Conservation (phyloP, 176 grass and related monocot species). For the Areca catechu region DNA sequence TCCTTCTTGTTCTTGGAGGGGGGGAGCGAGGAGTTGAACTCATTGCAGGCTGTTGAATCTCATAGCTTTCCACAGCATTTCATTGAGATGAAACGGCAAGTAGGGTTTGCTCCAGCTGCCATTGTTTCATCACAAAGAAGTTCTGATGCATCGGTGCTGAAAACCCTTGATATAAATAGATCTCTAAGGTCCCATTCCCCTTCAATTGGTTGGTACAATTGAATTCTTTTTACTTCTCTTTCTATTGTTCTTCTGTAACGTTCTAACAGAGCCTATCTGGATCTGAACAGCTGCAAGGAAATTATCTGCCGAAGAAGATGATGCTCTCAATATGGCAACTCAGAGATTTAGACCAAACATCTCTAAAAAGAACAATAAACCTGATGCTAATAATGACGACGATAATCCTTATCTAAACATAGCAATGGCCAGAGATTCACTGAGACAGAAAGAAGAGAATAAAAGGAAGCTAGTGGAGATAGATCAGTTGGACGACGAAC, state of each 20-base stretch:
- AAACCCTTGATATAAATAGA: slow-evolving; percentile 56
- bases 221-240: background rate
- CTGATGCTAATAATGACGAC: slow-evolving; percentile 33
- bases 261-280: slow-evolving; percentile 1
- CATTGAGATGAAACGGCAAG: slow-evolving; percentile 45
- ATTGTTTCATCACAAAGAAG: slow-evolving; percentile 40
- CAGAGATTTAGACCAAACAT: slow-evolving; percentile 23
- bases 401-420: slow-evolving; percentile 75
- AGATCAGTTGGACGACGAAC: slow-evolving; percentile 51
- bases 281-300: slow-evolving; percentile 49
- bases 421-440: slow-evolving; percentile 77
- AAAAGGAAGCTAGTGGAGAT: slow-evolving; percentile 83
- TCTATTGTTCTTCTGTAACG: background rate
- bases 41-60: slow-evolving; percentile 56
- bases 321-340: slow-evolving; percentile 1
- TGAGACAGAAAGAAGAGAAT: slow-evolving; percentile 64
- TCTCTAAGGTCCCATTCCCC: slow-evolving; percentile 49
- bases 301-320: slow-evolving; percentile 40
- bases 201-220: slow-evolving; percentile 38
- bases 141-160: slow-evolving; percentile 56
- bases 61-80: slow-evolving; percentile 83
- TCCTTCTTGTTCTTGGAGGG: slow-evolving; percentile 71
- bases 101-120: slow-evolving; percentile 78
- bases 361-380: slow-evolving; percentile 66
- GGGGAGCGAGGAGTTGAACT: slow-evolving; percentile 57